Base-by-base conservation (phyloP, 2,329 filamentous ascomycete species). In the Massarina eburnea region DNA sequence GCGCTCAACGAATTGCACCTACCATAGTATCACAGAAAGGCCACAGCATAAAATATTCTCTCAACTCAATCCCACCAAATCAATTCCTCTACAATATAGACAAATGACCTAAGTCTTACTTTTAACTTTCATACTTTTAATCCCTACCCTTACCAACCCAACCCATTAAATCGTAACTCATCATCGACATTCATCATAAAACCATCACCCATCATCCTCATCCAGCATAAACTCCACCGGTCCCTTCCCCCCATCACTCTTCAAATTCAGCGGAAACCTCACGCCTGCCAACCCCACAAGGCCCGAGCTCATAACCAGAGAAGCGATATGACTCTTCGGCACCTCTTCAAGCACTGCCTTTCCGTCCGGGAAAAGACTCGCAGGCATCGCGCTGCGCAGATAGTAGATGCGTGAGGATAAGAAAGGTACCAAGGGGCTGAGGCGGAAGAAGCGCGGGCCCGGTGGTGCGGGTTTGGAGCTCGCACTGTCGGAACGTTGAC, bases 351-450 rank as follows among this genome's bases (percentile, higher is more conserved):
- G 20, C 15, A 64, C 49, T 14, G 54, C 51, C 14, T 59, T 54
- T 9, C 53, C 51, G 35, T 64, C 59, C 9, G 39, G 53, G n/a
- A 59, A 57, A 14, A 66, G 30, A 7, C 51, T 49, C 1, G 54
- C 40, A 1, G 49, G 44, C 39, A 53, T 63, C 8, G 55, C 45
- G 40, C 49, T 57, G 19, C 58, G 62, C 18, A 64, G 49, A 34
- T 64, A 68, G 39, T 66, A 68, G n/a, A 68, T 56, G n/a, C 62
- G 60, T 4, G 64, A 59, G 7, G 63, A 61, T 7, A 61, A 48
- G 18, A 66, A 64, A 2, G 64, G 63, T 2, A 66, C 53, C 26
- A 59, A 51, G 6, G 62, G 62, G 38, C 57, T 64, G 22, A 67
- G 61, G 18, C 63, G 62, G 43, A 68, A 61, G 43, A 68, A 67